A percentile compares a stretch with the other conserved stretches of the same genome.
Evolutionary conservation across 2,329 filamentous ascomycete species (phyloP).

Genomic region (Aaosphaeria arxii): DNA sequence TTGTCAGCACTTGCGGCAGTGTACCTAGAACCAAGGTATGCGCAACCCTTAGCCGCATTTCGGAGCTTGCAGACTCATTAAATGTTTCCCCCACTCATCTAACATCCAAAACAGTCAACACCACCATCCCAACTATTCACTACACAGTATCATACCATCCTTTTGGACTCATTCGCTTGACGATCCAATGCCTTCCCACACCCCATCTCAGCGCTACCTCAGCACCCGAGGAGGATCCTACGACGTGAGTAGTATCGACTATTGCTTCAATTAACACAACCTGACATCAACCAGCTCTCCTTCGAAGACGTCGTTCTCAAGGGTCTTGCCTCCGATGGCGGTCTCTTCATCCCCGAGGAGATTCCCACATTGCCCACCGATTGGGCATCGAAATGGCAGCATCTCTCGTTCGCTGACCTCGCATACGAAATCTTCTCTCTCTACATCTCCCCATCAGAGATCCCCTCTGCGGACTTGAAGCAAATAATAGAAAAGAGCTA

Average conservation of each 20-base stretch:
- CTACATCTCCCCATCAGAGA: constrained; percentile 82
- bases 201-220: constrained; percentile 59
- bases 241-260: constrained; percentile 46
- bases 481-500: constrained; percentile 83
- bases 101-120: background rate
- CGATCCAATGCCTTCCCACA: constrained; percentile 43
- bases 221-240: constrained; percentile 63
- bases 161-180: constrained; percentile 5
- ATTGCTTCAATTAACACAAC: background rate
- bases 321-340: constrained; percentile 80
- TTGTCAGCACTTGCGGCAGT: too few species aligned
- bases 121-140: background rate
- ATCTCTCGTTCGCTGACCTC: constrained; percentile 75
- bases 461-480: constrained; percentile 75
- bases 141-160: background rate
- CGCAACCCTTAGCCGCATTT: too few species aligned
- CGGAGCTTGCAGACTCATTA: too few species aligned
- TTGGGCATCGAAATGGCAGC: constrained; percentile 70
- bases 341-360: constrained; percentile 83
- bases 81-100: background rate
- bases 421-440: constrained; percentile 82
- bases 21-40: too few species aligned
- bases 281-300: constrained; percentile 60
- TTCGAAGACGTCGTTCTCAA: constrained; percentile 92
- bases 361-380: constrained; percentile 64